A percentile compares a stretch with the other conserved stretches of the same genome.
Conservation (phyloP, 352 stramenopile genomes). For the Pythium sp. region DNA sequence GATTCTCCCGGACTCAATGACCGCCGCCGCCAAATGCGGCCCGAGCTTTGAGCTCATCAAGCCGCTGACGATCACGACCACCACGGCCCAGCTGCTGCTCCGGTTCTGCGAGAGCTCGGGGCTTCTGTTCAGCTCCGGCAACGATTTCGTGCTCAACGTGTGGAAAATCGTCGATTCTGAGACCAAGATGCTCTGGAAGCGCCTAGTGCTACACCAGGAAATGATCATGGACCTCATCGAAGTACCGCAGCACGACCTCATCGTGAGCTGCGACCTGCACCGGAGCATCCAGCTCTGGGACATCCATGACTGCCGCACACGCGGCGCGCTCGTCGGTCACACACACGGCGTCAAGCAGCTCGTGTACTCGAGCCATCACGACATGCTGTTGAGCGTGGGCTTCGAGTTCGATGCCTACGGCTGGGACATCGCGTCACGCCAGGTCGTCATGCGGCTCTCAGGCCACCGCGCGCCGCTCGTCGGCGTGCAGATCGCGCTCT, state of each 20-base stretch:
- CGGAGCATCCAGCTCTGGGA: slow-evolving; percentile 80
- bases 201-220: slow-evolving; percentile 45
- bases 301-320: slow-evolving; percentile 59
- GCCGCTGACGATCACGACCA: slow-evolving; percentile 60
- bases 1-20: slow-evolving; percentile 14
- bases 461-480: slow-evolving; percentile 78
- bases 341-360: slow-evolving; percentile 70
- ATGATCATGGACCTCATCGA: slow-evolving; percentile 71
- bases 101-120: slow-evolving; percentile 58
- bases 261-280: slow-evolving; percentile 75
- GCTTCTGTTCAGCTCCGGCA: slow-evolving; percentile 57
- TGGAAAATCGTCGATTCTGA: slow-evolving; percentile 63
- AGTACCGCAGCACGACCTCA: slow-evolving; percentile 66
- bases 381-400: slow-evolving; percentile 73
- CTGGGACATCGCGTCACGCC: slow-evolving; percentile 80
- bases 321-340: slow-evolving; percentile 59
- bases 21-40: slow-evolving; percentile 11
- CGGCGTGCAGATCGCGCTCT: slow-evolving; percentile 61
- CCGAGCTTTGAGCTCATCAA: slow-evolving; percentile 41
- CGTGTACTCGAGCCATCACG: slow-evolving; percentile 71
- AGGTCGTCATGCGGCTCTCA: slow-evolving; percentile 59
- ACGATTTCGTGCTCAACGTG: slow-evolving; percentile 67
- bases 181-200: slow-evolving; percentile 59
- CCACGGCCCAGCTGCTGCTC: slow-evolving; percentile 55
- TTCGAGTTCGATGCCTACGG: slow-evolving; percentile 84